A percentile compares a stretch with the other conserved stretches of the same genome.
Conservation (phyloP, 768 basidiomycete genomes). For the Suillus sp. region DNA sequence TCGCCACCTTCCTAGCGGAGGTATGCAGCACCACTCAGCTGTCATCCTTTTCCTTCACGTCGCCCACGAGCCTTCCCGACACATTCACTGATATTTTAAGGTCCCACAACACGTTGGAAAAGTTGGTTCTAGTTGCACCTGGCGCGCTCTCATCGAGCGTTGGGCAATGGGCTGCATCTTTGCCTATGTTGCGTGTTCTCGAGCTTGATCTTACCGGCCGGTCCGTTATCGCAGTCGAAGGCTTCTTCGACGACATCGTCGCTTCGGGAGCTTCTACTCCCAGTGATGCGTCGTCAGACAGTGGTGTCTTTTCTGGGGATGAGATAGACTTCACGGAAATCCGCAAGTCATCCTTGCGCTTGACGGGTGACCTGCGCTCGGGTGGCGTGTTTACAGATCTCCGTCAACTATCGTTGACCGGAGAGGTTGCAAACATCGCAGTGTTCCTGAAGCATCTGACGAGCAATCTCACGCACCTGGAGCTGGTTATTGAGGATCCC, state of each 20-base stretch:
- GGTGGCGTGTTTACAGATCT: constrained; percentile 60
- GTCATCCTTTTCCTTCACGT: constrained; percentile 68
- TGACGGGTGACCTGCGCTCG: constrained; percentile 61
- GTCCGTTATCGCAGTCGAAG: constrained; percentile 70
- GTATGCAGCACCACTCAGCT: constrained; percentile 65
- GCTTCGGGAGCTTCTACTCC: constrained; percentile 74
- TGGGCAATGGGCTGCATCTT: constrained; percentile 72
- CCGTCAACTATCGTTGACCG: constrained; percentile 65
- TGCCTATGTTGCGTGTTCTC: constrained; percentile 62
- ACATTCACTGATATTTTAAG: constrained; percentile 66
- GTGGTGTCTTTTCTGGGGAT: constrained; percentile 76
- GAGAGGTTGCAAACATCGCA: constrained; percentile 68
- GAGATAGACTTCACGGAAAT: constrained; percentile 78
- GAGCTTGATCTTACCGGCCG: constrained; percentile 74
- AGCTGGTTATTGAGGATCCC: constrained; percentile 79
- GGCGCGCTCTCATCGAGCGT: constrained; percentile 70
- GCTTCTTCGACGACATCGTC: constrained; percentile 73
- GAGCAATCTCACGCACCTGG: constrained; percentile 64
- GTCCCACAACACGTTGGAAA: constrained; percentile 61
- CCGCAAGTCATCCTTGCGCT: constrained; percentile 65
- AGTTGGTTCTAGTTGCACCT: constrained; percentile 66
- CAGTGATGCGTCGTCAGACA: constrained; percentile 70
- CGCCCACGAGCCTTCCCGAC: constrained; percentile 70
- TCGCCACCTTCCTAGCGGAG: constrained; percentile 63
- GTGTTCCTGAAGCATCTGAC: constrained; percentile 73